Evolutionary conservation across 2,329 filamentous ascomycete genomes (phyloP).

Genomic region (Teratosphaeria destructans): DNA sequence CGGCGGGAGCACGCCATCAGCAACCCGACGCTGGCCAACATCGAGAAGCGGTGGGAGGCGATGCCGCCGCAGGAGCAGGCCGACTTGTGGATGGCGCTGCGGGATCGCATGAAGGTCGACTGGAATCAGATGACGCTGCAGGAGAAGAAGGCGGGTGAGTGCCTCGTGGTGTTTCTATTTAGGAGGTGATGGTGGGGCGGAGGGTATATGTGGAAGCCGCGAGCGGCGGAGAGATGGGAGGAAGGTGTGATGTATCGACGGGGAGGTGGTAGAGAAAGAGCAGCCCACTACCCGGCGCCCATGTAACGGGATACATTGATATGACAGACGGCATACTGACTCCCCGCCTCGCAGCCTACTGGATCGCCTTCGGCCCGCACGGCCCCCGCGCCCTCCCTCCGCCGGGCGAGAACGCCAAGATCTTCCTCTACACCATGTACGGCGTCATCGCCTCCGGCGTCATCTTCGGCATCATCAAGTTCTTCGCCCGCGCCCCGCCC

Average conservation of each 20-base stretch:
- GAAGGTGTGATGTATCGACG: background rate
- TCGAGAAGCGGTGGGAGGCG: slow-evolving; percentile 98
- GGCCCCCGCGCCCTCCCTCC: slow-evolving; percentile 76
- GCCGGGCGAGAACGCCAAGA: slow-evolving; percentile 72
- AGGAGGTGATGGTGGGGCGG: background rate
- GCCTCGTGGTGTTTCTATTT: background rate
- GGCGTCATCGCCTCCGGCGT: slow-evolving; percentile 57
- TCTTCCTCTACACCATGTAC: slow-evolving; percentile 61
- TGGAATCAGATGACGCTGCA: slow-evolving; percentile 91
- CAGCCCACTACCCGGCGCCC: too few relatives aligned
- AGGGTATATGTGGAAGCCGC: background rate
- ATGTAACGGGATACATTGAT: background rate
- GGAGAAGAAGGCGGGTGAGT: slow-evolving; percentile 88
- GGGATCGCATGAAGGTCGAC: slow-evolving; percentile 97
- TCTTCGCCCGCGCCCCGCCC: slow-evolving; percentile 62
- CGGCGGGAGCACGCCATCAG: slow-evolving; percentile 83
- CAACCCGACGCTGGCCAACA: slow-evolving; percentile 93
- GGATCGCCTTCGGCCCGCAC: slow-evolving; percentile 95
- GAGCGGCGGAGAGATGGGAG: background rate
- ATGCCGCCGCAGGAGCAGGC: slow-evolving; percentile 99
- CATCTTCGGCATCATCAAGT: slow-evolving; percentile 63
- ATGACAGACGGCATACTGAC: background rate
- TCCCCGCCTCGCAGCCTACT: slow-evolving; percentile 62
- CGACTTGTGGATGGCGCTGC: slow-evolving; percentile 95
- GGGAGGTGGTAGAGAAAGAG: background rate